These are phyloP conservation scores for Claviceps sorghi DNA, from an alignment of 2,329 filamentous ascomycete species.

Conservation along the genomic window DNA sequence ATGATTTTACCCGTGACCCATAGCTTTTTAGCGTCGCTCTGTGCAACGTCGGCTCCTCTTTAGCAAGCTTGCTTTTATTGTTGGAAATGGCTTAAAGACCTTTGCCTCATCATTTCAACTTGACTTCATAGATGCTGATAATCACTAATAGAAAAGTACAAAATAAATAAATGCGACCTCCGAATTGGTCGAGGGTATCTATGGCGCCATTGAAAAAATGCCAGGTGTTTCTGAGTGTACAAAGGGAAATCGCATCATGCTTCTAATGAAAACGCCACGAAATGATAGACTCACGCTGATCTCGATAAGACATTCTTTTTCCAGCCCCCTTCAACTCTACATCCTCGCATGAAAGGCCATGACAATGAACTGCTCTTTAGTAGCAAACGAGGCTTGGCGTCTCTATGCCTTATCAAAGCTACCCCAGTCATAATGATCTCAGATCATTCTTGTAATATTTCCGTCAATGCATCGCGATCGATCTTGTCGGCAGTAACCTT, in stretches of 20 bases:
- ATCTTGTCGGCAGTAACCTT: conserved; percentile 43
- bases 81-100: too few species aligned
- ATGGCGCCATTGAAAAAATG: conserved; percentile 1
- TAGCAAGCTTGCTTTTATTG: too few species aligned
- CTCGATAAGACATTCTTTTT: neutral
- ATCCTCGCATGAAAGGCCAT: neutral
- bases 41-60: too few species aligned
- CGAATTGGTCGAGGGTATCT: conserved; percentile 4
- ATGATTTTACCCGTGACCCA: too few species aligned
- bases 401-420: neutral
- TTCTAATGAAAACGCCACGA: neutral
- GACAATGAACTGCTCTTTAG: neutral
- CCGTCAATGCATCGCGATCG: conserved; percentile 45
- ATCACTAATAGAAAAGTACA: neutral
- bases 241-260: neutral
- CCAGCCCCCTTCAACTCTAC: neutral
- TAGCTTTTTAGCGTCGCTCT: too few species aligned
- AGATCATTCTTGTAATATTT: conserved; percentile 31
- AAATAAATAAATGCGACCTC: conserved; percentile 2
- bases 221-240: neutral
- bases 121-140: neutral
- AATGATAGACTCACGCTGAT: neutral
- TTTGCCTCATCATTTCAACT: too few species aligned
- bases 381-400: neutral
- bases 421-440: neutral